Base-by-base conservation (phyloP, 129 eudicot genomes). In the Chrysanthemum makinoi region DNA sequence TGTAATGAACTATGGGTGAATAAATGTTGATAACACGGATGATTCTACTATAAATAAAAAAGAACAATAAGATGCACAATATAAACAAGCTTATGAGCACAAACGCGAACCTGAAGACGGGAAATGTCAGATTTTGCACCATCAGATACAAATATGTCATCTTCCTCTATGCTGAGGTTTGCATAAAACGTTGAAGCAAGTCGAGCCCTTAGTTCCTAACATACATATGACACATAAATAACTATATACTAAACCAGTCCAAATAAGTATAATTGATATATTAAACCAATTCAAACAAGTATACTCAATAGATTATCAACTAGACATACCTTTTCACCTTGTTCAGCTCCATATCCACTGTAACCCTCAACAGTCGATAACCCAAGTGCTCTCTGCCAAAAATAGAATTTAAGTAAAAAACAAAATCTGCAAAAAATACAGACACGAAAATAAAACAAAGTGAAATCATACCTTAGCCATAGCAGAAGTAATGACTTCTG, bases 341-440 rank as follows among this genome's bases (percentile, higher is more conserved):
- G 98, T 73, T 93, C 98, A 76, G 98, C 95, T 72, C 98, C 98
- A 85, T 93, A 93, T 50, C 98, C 98, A 76, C 87, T 89, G 81
- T 93, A 93, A 68, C 98, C 98, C 55, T 85, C 87, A 70, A 84
- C 24, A 1, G 95, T 93, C 6, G 98, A 85, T 50, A 93, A 80
- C 2, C 64, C 90, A 28, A 70, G 57, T 47, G 98, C 79, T 80
- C 91, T 83, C 98, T 93, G 85, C 51, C 69, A 79, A 74, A 15
- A 16, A 57, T n/a, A 69, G 44, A 35, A 35, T 35, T 35, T 35
- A 5, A 35, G 1, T 35, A 5, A 35, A 5, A 5, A 35, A 1
- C 9, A 5, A 35, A 7, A 6, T 35, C 44, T 7, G 1, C 10
- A 35, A 55, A 20, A 64, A 12, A 0, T 43, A 30, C 18, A 13